phyloP scores from a whole-genome alignment of 2,329 filamentous ascomycete genomes.

The Dactylonectria estremocensis region DNA sequence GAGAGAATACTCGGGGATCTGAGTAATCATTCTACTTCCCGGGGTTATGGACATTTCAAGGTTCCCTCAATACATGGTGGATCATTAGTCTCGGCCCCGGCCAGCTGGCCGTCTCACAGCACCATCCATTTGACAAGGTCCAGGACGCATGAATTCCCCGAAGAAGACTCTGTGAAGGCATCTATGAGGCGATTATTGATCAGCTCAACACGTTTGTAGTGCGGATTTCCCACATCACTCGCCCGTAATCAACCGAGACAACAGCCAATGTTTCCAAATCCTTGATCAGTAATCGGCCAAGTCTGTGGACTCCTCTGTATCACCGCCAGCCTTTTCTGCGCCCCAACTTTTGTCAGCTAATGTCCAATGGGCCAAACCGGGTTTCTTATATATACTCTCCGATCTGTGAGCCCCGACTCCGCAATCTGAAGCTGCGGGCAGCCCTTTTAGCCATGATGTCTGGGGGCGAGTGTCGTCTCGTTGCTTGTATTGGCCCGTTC shows the following conservation, averaged over 20 bases:
- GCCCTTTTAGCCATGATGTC: background rate
- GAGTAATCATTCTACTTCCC: no score
- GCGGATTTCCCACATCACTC: background rate
- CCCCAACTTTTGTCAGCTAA: conserved; percentile 14
- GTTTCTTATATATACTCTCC: conserved; percentile 1
- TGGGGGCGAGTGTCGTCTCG: background rate
- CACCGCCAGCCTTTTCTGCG: background rate
- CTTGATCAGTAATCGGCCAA: conserved; percentile 18
- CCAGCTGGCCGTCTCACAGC: no score
- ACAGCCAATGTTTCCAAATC: background rate
- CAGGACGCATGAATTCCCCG: no score
- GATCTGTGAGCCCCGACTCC: background rate
- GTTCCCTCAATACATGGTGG: no score
- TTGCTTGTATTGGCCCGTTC: background rate
- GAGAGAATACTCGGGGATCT: no score
- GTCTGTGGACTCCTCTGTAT: no score
- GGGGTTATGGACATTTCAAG: no score
- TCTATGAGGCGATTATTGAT: no score
- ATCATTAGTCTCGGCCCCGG: no score
- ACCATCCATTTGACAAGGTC: no score
- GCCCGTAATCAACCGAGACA: background rate
- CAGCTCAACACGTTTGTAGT: no score
- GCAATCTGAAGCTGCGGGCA: background rate
- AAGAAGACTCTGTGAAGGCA: no score
- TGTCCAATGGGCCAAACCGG: background rate